phyloP scores from a whole-genome alignment of 2,329 filamentous ascomycete genomes.

The Epichloe sibirici region DNA sequence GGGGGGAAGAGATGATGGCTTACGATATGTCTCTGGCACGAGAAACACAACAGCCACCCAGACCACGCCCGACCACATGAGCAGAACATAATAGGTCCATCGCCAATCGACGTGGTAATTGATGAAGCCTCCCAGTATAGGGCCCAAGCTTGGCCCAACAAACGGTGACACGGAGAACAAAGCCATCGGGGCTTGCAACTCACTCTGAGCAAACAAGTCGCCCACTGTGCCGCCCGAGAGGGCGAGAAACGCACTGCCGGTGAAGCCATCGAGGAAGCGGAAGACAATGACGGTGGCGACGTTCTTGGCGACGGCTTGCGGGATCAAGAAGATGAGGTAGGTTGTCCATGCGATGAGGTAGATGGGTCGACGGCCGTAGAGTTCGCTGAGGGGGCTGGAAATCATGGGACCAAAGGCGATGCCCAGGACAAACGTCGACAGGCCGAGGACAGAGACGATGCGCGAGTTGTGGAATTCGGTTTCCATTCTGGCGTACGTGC shows the following conservation, averaged over 20 bases:
- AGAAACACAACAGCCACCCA: conserved; percentile 53
- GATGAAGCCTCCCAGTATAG: conserved; percentile 65
- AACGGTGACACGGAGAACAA: conserved; percentile 59
- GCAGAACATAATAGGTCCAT: conserved; percentile 73
- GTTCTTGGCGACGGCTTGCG: conserved; percentile 69
- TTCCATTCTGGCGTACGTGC: conserved; percentile 67
- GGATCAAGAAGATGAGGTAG: conserved; percentile 71
- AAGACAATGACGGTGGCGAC: conserved; percentile 67
- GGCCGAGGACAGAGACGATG: conserved; percentile 64
- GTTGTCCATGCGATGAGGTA: conserved; percentile 63
- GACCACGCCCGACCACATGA: conserved; percentile 67
- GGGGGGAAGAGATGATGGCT: conserved; percentile 9
- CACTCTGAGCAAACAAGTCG: conserved; percentile 57
- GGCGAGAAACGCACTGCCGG: conserved; percentile 55
- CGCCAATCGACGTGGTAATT: conserved; percentile 64
- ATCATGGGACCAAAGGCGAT: conserved; percentile 52
- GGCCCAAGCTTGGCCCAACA: conserved; percentile 46
- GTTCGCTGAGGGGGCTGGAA: conserved; percentile 54
- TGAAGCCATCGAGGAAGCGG: conserved; percentile 66
- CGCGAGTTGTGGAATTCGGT: conserved; percentile 60
- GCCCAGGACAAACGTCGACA: conserved; percentile 75
- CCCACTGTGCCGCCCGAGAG: conserved; percentile 80
- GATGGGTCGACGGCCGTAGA: conserved; percentile 72
- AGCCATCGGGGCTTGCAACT: conserved; percentile 73
- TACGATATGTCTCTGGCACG: conserved; percentile 79